These are phyloP conservation scores for Podila verticillata DNA, from an alignment of 192 early-diverging fungal genomes.

Conservation along the genomic window DNA sequence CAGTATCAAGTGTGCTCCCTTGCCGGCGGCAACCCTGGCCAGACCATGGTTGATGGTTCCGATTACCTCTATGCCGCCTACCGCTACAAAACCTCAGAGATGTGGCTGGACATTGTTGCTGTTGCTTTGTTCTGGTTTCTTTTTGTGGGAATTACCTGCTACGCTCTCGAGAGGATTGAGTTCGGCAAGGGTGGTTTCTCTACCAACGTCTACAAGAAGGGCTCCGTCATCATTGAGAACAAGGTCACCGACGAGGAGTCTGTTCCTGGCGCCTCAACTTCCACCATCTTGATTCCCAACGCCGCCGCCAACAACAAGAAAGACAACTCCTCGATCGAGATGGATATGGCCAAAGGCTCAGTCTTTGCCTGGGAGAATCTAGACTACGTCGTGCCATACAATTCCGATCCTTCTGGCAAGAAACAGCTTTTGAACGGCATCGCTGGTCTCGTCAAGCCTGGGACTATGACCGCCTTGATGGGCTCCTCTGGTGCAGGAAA, in stretches of 20 bases:
- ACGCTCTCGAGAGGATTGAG: conserved; percentile 73
- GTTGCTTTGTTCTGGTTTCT: conserved; percentile 59
- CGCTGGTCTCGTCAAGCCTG: conserved; percentile 75
- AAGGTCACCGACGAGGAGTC: conserved; percentile 46
- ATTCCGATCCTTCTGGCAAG: conserved; percentile 58
- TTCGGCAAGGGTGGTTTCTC: conserved; percentile 63
- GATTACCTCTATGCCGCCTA: conserved; percentile 68
- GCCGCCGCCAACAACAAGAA: conserved; percentile 6
- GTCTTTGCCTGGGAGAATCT: conserved; percentile 75
- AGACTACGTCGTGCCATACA: conserved; percentile 77
- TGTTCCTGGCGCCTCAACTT: conserved; percentile 48
- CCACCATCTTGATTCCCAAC: conserved; percentile 39
- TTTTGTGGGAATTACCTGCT: conserved; percentile 49
- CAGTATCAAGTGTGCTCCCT: conserved; percentile 68
- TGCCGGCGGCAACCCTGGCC: conserved; percentile 67
- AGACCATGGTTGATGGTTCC: conserved; percentile 64
- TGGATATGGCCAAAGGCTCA: conserved; percentile 54
- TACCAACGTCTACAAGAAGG: conserved; percentile 60
- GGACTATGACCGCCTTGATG: conserved; percentile 87
- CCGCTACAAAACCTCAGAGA: conserved; percentile 64
- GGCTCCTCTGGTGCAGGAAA: conserved; percentile 79
- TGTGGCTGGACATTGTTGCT: conserved; percentile 72
- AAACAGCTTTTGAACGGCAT: conserved; percentile 74
- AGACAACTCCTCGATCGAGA: conserved; percentile 47
- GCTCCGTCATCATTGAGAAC: conserved; percentile 33